Conservation (phyloP, 306 rosid species). For the Fragaria ananassa region DNA sequence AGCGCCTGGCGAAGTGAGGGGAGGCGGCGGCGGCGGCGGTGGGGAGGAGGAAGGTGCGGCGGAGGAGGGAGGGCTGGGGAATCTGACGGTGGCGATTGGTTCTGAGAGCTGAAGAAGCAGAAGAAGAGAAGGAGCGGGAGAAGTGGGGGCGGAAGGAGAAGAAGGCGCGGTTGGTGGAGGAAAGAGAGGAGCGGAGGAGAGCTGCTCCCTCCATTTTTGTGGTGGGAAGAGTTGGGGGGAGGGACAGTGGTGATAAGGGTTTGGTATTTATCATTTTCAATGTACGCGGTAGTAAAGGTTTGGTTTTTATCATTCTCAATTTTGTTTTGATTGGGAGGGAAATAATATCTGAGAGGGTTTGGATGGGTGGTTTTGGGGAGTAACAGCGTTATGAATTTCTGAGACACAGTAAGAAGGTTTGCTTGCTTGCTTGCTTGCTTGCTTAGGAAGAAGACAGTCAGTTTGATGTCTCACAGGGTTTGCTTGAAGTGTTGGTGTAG, state of each 20-base stretch:
- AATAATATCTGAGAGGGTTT: background rate
- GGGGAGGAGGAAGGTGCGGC: conserved; percentile 39
- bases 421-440: background rate
- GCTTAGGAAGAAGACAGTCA: background rate
- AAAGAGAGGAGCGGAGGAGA: conserved; percentile 62
- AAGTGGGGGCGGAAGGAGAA: conserved; percentile 42
- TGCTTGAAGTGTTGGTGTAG: background rate
- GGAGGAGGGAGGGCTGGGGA: conserved; percentile 28
- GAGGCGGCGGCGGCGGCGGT: conserved; percentile 27
- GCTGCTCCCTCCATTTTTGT: conserved; percentile 67
- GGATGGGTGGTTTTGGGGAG: background rate
- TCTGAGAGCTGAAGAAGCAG: conserved; percentile 18
- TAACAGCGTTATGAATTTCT: background rate
- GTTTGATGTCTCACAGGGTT: background rate
- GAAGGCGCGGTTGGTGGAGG: conserved; percentile 44
- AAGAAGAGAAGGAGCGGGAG: conserved; percentile 14
- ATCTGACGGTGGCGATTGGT: conserved; percentile 16
- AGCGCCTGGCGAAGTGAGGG: conserved; percentile 26
- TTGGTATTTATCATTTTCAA: background rate
- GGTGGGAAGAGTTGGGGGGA: background rate
- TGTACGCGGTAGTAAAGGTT: background rate
- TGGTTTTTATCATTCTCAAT: background rate
- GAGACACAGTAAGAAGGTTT: background rate
- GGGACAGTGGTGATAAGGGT: background rate
- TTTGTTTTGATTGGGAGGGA: conserved; percentile 12